These are phyloP conservation scores for Pistacia integerrima DNA, from an alignment of 345 rosid genomes.

Conservation along the genomic window DNA sequence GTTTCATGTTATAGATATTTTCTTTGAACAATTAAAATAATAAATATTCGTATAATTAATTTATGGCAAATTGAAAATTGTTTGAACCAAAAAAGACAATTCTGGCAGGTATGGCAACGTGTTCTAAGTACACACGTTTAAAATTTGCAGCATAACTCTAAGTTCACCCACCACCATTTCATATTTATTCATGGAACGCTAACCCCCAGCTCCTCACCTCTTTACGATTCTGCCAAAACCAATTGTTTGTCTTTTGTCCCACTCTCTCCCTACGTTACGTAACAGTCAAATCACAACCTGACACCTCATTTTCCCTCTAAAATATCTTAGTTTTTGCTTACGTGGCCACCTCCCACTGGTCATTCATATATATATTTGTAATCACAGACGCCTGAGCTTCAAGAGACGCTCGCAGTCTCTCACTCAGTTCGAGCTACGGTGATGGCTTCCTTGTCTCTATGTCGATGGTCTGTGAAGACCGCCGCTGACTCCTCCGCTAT, in stretches of 20 bases:
- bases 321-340: background rate
- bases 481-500: slow-evolving; percentile 4
- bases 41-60: too few species aligned
- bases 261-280: background rate
- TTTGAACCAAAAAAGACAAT: too few species aligned
- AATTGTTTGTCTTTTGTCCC: background rate
- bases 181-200: too few species aligned
- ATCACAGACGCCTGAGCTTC: background rate
- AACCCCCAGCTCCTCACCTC: background rate
- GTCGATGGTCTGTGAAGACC: slow-evolving; percentile 16
- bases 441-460: slow-evolving; percentile 23
- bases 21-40: too few species aligned
- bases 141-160: too few species aligned
- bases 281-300: background rate
- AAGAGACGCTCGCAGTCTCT: background rate
- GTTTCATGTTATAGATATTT: too few species aligned
- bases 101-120: too few species aligned
- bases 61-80: too few species aligned
- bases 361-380: background rate
- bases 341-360: background rate
- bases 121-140: too few species aligned
- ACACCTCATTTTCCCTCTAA: background rate
- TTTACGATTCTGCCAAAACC: background rate
- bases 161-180: too few species aligned
- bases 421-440: background rate